phyloP scores from a whole-genome alignment of 164 flowering plant species.

The Dillenia turbinata region DNA sequence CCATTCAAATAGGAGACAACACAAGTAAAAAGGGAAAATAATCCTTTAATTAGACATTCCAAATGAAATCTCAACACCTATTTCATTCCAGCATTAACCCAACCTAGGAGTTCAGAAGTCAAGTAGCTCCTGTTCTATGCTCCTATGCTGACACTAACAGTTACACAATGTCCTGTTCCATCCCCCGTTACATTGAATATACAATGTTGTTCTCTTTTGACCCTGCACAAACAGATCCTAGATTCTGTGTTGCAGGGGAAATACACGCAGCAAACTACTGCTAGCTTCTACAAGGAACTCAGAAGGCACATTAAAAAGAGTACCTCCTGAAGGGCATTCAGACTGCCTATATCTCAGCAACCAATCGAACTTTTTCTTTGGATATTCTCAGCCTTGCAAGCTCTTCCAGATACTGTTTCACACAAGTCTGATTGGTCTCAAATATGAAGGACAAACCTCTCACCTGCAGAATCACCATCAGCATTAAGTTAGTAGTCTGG shows the following conservation, averaged over 20 bases:
- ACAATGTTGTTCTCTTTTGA: conserved; percentile 27
- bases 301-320: conserved; percentile 13
- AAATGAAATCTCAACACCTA: too few relatives aligned
- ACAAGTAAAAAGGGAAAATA: too few relatives aligned
- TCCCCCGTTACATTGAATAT: conserved; percentile 68
- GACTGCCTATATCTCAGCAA: background rate
- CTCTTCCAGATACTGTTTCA: conserved; percentile 35
- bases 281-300: background rate
- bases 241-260: background rate
- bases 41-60: too few relatives aligned
- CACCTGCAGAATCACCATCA: conserved; percentile 39
- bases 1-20: too few relatives aligned
- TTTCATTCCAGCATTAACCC: too few relatives aligned
- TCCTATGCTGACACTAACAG: too few relatives aligned
- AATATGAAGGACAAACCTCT: conserved; percentile 60
- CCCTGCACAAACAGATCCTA: conserved; percentile 4
- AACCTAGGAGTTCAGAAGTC: too few relatives aligned
- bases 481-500: background rate
- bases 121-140: too few relatives aligned
- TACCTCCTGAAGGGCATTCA: conserved; percentile 19
- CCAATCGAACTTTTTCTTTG: conserved; percentile 10
- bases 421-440: conserved; percentile 42
- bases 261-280: background rate
- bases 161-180: too few relatives aligned
- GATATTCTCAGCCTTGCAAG: conserved; percentile 10